Base-by-base conservation (phyloP, 345 rosid species). In the Brassica cretica region DNA sequence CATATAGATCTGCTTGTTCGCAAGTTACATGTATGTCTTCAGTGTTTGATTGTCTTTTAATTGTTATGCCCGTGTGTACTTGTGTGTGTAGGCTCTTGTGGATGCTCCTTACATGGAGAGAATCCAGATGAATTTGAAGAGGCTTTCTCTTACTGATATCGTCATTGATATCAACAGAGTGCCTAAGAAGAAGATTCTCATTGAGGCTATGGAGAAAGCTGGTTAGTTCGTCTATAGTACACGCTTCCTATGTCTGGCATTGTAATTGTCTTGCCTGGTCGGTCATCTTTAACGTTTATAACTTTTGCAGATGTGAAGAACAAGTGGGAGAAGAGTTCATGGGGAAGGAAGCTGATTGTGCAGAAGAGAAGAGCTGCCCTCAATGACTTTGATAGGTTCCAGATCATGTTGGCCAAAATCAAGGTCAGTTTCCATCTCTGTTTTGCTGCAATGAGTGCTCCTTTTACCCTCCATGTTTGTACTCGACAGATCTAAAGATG, bases 71-170 rank as follows among this genome's bases (percentile, higher is more conserved):
- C 8, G 8, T 35, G 2, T 27, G 30, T 37, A n/a, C 29, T 8
- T 4, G 8, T 35, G 2, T 25, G 29, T 27, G 30, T 59, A 93
- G 98, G 98, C 97, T 49, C 87, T 93, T 18, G 97, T 91, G 37
- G 98, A 89, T 82, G 90, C 98, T 10, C 95, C 93, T 6, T 93
- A 86, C 84, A 91, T 91, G 93, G 92, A 91, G 55, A 86, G 97
- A 75, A 80, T 88, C 78, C 98, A 91, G 80, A 93, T 88, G 85
- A 90, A 90, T 78, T 89, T 91, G 46, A 93, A 93, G 89, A 91
- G 98, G 77, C 90, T 93, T 8, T 81, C 94, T 11, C 92, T 93
- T 14, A 91, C 98, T 0, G 94, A 91, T 79, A 91, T 93, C 76
- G 91, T 82, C 68, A 86, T 91, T 66, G 97, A 93, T 18, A 93